These are phyloP conservation scores for Verticillium tricorpus DNA, from an alignment of 2,329 filamentous ascomycete species.

Conservation along the genomic window DNA sequence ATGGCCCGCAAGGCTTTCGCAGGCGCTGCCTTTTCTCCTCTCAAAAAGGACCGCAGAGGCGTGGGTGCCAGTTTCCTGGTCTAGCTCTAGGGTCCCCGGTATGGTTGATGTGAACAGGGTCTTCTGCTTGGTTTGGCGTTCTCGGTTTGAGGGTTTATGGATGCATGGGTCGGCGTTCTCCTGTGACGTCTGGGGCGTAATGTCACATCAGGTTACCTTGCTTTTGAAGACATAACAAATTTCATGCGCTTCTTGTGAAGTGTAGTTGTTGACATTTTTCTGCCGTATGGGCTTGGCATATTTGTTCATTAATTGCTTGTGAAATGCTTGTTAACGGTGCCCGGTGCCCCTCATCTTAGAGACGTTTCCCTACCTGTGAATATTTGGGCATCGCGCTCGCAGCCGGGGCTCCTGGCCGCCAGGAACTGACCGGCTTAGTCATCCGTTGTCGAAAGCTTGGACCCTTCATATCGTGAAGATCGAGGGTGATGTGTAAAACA, in stretches of 20 bases:
- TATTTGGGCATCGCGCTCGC: too few species aligned
- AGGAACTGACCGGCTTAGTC: too few species aligned
- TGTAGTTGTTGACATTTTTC: neutral
- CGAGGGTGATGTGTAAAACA: too few species aligned
- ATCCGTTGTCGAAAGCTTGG: too few species aligned
- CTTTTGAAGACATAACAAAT: neutral
- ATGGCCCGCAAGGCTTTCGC: conserved; percentile 44
- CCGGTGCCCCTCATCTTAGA: neutral
- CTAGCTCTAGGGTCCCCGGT: conserved; percentile 16
- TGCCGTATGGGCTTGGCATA: neutral
- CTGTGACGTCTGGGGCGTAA: neutral
- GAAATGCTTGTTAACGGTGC: neutral
- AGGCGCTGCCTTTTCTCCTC: conserved; percentile 59
- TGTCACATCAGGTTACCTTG: neutral
- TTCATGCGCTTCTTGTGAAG: neutral
- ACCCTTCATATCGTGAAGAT: too few species aligned
- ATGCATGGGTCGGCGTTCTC: neutral
- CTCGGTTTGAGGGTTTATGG: neutral
- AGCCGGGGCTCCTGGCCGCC: too few species aligned
- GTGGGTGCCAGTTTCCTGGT: conserved; percentile 57
- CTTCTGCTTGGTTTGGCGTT: neutral
- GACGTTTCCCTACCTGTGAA: too few species aligned
- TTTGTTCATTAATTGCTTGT: neutral
- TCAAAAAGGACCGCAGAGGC: conserved; percentile 66
- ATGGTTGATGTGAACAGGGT: neutral